phyloP scores from a whole-genome alignment of 164 flowering plant genomes.

The Stephania yunnanensis region DNA sequence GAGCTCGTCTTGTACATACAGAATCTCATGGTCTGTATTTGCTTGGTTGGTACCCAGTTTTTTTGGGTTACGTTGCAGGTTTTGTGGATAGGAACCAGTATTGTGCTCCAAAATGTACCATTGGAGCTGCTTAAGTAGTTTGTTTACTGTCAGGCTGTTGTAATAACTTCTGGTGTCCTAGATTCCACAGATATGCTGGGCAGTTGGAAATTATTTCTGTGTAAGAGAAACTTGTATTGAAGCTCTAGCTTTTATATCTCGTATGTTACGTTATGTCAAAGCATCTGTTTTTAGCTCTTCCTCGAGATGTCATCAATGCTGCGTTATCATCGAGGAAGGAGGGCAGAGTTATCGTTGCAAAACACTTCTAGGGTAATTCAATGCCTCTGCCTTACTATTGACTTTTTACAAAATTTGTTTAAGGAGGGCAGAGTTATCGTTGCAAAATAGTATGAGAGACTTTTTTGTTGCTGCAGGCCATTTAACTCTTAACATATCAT shows the following conservation, averaged over 20 bases:
- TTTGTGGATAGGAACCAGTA: not conserved
- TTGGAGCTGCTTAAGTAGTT: conserved; percentile 2
- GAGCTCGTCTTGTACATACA: conserved; percentile 5
- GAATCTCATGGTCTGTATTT: not conserved
- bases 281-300: not conserved
- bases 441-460: not conserved
- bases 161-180: not conserved
- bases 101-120: not conserved
- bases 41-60: not conserved
- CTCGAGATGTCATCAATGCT: too few species aligned
- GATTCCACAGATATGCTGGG: not conserved
- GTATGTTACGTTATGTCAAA: not conserved
- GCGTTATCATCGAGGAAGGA: too few species aligned
- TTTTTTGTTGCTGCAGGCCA: too few species aligned
- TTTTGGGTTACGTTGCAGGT: conserved; percentile 2
- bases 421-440: too few species aligned
- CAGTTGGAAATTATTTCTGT: not conserved
- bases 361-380: not conserved
- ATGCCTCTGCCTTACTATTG: not conserved
- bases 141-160: not conserved
- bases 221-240: not conserved
- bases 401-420: not conserved
- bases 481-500: too few species aligned
- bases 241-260: not conserved
- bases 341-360: not conserved